Evolutionary conservation across 257 asterid species (phyloP), one percentile per base, ranked within the genome.

Genomic region (Plantago ovata): DNA sequence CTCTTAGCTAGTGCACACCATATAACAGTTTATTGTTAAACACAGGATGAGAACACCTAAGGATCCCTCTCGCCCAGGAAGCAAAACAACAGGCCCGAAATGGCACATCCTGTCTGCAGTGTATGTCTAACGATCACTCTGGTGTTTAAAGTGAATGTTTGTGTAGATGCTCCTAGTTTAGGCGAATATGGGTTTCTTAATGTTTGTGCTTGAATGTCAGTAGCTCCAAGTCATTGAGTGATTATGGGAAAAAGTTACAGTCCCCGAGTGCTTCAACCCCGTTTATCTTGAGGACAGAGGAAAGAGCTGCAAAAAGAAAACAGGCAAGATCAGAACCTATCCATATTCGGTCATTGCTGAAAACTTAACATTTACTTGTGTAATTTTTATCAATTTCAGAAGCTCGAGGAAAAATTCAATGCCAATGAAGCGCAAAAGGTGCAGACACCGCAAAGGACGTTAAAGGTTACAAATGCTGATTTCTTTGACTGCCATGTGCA

Each of bases 381-480:
- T 36, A 14, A 15, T 22, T 63, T 18, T 10, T 58, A 7, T 60
- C n/a, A 11, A 58, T 67, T 71, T 38, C 77, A 92, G 98, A 92
- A 92, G 64, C 98, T 92, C 20, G 98, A 88, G 78, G 96, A 81
- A 44, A 92, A 84, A 68, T 85, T 88, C 81, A 77, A 75, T 48
- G 80, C 81, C 48, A 75, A 89, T 44, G 93, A 72, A 71, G 71
- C 61, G 33, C 79, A 77, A 60, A 77, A 81, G 63, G 78, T 63
- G 73, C 86, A 75, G 76, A 84, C 74, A 68, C 80, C 62, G 21
- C 86, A 88, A 54, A 79, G 78, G 57, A 79, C 77, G 41, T 44
- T 78, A 23, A 92, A 81, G 96, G 98, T 85, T 48, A 36, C 33
- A 52, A 16, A 48, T 42, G 24, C 50, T 65, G 9, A 40, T 3